Percentiles rank a stretch among this genome's conserved stretches.
Evolutionary conservation across 331 rosid species (phyloP).

Genomic region (Rosa hybrid): DNA sequence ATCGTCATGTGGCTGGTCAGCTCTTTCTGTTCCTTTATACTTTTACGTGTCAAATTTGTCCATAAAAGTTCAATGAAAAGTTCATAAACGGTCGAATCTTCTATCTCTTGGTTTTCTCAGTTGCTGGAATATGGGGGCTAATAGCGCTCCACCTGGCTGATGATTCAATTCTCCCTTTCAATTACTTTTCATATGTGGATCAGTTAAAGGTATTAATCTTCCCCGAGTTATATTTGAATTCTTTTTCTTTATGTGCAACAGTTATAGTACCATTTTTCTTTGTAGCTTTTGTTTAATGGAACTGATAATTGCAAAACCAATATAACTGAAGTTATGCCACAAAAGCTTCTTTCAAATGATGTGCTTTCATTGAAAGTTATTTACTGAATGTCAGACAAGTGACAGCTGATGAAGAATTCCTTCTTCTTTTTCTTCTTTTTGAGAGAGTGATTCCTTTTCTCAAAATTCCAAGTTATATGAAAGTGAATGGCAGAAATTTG

Average conservation of each 20-base stretch:
- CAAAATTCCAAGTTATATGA: neutral
- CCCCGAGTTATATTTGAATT: neutral
- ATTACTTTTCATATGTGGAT: conserved; percentile 62
- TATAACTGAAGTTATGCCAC: neutral
- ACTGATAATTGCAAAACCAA: neutral
- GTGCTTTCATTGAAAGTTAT: neutral
- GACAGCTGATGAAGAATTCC: neutral
- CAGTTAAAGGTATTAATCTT: conserved; percentile 69
- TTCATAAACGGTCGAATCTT: neutral
- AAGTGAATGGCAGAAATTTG: neutral
- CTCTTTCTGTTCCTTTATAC: conserved; percentile 13
- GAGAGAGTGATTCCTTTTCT: neutral
- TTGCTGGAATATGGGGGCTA: conserved; percentile 91
- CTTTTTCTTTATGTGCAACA: neutral
- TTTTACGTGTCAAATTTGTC: neutral
- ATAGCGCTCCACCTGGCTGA: conserved; percentile 83
- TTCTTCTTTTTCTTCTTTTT: neutral
- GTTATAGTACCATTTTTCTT: neutral
- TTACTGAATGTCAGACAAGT: neutral
- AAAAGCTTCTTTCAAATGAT: neutral
- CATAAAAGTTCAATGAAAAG: neutral
- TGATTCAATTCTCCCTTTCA: conserved; percentile 76
- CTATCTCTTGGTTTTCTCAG: conserved; percentile 38
- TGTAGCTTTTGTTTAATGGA: neutral
- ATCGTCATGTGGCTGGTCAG: conserved; percentile 84